Evolutionary conservation across 1,139 yeast genomes (phyloP).

Genomic region (Waltiozyma sp.): DNA sequence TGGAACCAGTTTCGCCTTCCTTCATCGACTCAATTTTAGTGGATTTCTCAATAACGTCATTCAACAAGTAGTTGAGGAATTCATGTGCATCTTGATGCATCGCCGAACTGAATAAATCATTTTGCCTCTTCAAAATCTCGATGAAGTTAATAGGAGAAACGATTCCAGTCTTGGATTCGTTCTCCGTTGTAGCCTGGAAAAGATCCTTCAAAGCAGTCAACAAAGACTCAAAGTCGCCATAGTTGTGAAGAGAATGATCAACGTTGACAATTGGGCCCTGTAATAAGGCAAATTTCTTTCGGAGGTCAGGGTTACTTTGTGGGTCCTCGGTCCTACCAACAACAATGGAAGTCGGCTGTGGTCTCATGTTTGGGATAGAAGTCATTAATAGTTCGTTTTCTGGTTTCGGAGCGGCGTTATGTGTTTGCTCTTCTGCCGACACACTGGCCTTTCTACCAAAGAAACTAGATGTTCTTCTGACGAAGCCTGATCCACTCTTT

Average conservation of each 20-base stretch:
- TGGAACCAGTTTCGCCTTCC: background rate
- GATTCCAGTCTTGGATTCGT: slow-evolving; percentile 61
- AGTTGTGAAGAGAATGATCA: slow-evolving; percentile 48
- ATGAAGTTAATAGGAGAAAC: slow-evolving; percentile 74
- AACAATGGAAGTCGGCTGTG: slow-evolving; percentile 29
- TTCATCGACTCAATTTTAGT: slow-evolving; percentile 12
- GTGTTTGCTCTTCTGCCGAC: slow-evolving; percentile 1
- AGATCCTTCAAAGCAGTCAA: slow-evolving; percentile 73
- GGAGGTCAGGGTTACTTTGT: slow-evolving; percentile 56
- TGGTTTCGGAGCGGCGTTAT: slow-evolving; percentile 1
- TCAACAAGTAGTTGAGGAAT: slow-evolving; percentile 75
- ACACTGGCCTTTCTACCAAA: slow-evolving; percentile 14
- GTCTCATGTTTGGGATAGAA: slow-evolving; percentile 26
- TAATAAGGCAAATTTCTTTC: slow-evolving; percentile 70
- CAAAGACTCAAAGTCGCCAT: slow-evolving; percentile 42
- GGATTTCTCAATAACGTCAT: slow-evolving; percentile 57
- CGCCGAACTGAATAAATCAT: slow-evolving; percentile 73
- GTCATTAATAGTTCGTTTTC: slow-evolving; percentile 2
- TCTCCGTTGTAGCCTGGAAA: slow-evolving; percentile 75
- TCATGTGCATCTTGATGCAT: slow-evolving; percentile 99
- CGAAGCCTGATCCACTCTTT: slow-evolving; percentile 5
- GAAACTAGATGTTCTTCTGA: slow-evolving; percentile 17
- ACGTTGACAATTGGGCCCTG: slow-evolving; percentile 80
- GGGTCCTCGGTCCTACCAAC: slow-evolving; percentile 40
- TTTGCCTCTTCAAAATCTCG: slow-evolving; percentile 66